Base-by-base conservation (phyloP, 2,329 filamentous ascomycete genomes). In the Aureobasidium zeae region DNA sequence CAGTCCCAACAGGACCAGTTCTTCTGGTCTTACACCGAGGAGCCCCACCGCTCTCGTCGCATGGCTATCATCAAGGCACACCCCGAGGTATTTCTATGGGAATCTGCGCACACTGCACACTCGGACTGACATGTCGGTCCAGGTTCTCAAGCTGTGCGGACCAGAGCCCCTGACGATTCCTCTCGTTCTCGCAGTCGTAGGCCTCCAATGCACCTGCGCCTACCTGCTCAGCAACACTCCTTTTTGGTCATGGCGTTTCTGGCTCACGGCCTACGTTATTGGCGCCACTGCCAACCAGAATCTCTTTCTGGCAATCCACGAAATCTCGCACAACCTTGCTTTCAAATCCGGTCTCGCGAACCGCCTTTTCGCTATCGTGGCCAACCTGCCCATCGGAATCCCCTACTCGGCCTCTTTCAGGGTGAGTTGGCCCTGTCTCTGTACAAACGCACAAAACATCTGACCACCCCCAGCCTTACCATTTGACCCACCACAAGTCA, bases 21-120 rank as follows among this genome's bases (percentile, higher is more conserved):
- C 73, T 94, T 94, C 69, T 96, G 93, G 91, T 94, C 91, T 29
- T 96, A 98, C 62, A 95, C 91, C 8, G 91, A 98, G 64, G 91
- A 98, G 67, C 91, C 91, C 49, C 91, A 98, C 66, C 79, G 87
- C 54, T 91, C 89, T 22, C 74, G 91, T 54, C 77, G 91, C 46
- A 77, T 89, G 55, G 86, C 87, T 49, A 98, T 98, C 57, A 96
- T 98, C 67, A 96, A 95, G 70, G 88, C 89, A 44, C 89, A 98
- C 62, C 91, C 91, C 34, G 89, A 98, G 75, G 87, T 89, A 68
- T 15, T 61, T 22, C 16, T 13, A 15, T 20, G 19, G 16, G 12
- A 34, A 8, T 39, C 17, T 38, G 28, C 32, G n/a, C 26, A 21
- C 13, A 11, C 19, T 9, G 5, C 34, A 36, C 47, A 19, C 32